phyloP scores from a whole-genome alignment of 305 asterid species.

The Fraxinus floribunda region DNA sequence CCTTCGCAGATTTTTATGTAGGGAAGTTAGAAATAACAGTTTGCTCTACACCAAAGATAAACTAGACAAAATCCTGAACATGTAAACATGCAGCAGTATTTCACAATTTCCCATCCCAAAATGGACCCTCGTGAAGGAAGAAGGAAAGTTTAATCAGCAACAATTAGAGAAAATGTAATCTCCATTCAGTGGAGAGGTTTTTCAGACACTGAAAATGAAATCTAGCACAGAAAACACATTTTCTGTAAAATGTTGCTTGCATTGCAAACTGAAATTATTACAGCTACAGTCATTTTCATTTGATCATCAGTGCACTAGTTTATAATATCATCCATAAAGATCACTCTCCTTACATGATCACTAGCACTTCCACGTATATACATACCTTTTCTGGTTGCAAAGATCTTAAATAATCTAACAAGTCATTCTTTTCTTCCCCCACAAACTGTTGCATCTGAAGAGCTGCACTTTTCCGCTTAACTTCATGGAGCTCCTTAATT shows the following conservation, averaged over 20 bases:
- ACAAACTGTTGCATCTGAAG: slow-evolving; percentile 98
- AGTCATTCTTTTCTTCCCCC: slow-evolving; percentile 94
- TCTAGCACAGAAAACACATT: background rate
- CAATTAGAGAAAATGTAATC: background rate
- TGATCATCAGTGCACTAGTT: background rate
- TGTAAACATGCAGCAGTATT: background rate
- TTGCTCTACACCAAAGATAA: background rate
- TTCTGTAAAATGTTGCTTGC: background rate
- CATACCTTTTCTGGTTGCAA: slow-evolving; percentile 83
- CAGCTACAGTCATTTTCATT: background rate
- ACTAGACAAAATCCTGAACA: background rate
- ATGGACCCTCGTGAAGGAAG: background rate
- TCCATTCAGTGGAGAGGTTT: background rate
- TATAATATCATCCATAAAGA: background rate
- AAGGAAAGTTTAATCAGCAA: background rate
- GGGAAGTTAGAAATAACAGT: background rate
- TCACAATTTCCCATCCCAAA: background rate
- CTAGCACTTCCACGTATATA: background rate
- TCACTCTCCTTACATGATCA: background rate
- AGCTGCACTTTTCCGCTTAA: slow-evolving; percentile 81
- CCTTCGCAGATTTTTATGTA: background rate
- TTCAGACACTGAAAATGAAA: background rate
- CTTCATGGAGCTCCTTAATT: slow-evolving; percentile 76
- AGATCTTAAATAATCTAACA: slow-evolving; percentile 87
- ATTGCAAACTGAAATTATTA: background rate